Evolutionary conservation across 306 rosid species (phyloP).

Genomic region (Luffa acutangula): DNA sequence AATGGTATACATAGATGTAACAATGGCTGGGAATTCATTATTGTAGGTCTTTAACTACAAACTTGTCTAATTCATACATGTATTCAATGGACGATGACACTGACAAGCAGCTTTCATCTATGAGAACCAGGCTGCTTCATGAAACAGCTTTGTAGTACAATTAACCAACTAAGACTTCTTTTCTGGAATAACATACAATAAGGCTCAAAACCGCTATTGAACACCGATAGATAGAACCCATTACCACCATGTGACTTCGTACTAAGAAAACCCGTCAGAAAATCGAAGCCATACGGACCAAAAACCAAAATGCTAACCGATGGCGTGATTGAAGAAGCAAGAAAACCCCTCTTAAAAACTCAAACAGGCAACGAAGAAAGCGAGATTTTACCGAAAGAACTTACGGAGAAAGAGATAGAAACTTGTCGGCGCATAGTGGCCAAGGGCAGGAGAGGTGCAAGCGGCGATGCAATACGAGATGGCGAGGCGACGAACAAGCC

Average conservation of each 20-base stretch:
- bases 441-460: slow-evolving; percentile 19
- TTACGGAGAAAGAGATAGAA: slow-evolving; percentile 36
- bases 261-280: not conserved
- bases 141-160: not conserved
- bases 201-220: not conserved
- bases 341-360: not conserved
- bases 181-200: not conserved
- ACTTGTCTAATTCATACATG: not conserved
- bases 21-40: not conserved
- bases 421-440: slow-evolving; percentile 28
- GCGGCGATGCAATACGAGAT: slow-evolving; percentile 16
- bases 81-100: not conserved
- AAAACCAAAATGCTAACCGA: not conserved
- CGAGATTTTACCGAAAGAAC: not conserved
- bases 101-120: not conserved
- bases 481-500: slow-evolving; percentile 29
- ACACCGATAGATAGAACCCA: not conserved
- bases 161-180: not conserved
- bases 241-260: not conserved
- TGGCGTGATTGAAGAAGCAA: not conserved
- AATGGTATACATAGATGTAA: not conserved
- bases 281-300: not conserved
- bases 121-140: not conserved
- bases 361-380: not conserved
- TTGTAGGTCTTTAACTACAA: not conserved